Evolutionary conservation across 1,284 basidiomycete species (phyloP).

Genomic region (Sporisorium iseilematis-ciliati): DNA sequence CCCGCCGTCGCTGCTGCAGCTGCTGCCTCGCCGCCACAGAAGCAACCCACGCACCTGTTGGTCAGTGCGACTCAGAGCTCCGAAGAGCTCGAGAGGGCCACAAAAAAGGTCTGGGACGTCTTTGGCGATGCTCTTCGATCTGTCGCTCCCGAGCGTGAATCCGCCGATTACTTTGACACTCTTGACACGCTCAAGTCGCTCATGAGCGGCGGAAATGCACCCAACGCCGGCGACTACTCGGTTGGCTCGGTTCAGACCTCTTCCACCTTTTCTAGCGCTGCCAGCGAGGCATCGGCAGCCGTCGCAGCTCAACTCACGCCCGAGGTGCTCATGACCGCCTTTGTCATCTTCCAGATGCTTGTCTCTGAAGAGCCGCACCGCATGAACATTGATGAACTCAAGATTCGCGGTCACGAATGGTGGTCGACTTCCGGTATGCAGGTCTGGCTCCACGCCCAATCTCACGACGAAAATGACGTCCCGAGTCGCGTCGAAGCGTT

Average conservation of each 20-base stretch:
- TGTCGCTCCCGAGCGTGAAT: conserved; percentile 47
- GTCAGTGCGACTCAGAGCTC: conserved; percentile 37
- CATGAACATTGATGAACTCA: conserved; percentile 60
- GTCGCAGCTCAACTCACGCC: conserved; percentile 46
- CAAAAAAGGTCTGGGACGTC: conserved; percentile 55
- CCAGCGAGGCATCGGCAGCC: conserved; percentile 31
- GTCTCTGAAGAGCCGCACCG: conserved; percentile 47
- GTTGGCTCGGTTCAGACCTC: conserved; percentile 47
- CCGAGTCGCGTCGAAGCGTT: conserved; percentile 34
- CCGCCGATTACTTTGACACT: conserved; percentile 54
- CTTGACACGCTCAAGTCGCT: conserved; percentile 46
- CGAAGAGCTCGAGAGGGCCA: conserved; percentile 60
- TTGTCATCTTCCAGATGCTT: conserved; percentile 60
- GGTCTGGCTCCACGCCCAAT: conserved; percentile 36
- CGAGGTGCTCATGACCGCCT: conserved; percentile 55
- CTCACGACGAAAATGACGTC: conserved; percentile 31
- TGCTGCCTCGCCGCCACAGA: conserved; percentile 1
- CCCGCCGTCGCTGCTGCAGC: background rate
- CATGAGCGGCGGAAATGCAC: conserved; percentile 40
- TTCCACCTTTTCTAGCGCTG: conserved; percentile 28
- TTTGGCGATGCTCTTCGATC: conserved; percentile 64
- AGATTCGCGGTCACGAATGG: conserved; percentile 53
- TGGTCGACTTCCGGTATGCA: conserved; percentile 55
- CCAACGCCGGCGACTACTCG: conserved; percentile 43
- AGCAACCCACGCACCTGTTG: conserved; percentile 12